Evolutionary conservation across 208 protist species (phyloP), one percentile per base, ranked within the genome.

Genomic region (Angomonas deanei): DNA sequence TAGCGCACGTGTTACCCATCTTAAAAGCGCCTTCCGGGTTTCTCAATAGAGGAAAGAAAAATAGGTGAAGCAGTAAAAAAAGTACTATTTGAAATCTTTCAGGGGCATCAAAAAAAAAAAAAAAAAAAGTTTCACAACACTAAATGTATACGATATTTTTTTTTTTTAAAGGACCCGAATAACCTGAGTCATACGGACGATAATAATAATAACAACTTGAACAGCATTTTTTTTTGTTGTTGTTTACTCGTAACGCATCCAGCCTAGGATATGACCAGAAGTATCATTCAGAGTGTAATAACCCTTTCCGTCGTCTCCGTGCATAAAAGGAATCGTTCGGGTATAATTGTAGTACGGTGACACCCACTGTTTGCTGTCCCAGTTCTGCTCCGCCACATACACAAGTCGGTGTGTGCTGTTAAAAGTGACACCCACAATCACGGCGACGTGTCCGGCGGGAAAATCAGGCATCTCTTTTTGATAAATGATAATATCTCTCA

Each of bases 331-430:
- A 30, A 87, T 57, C 3, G 23, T 13, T 15, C 80, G 75, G 0
- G 72, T 74, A 73, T 88, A 86, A 74, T 94, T 90, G 61, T 89
- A 82, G 56, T 76, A 72, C 17, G 88, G 88, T 3, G 27, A 62
- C 3, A 77, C 74, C 88, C 88, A 95, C 24, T 26, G 60, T 13
- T 27, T 54, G 61, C 80, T 90, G 17, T 74, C 64, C 88, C 88
- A 95, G 72, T 95, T 95, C 66, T 95, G 88, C 75, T 95, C 85
- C 26, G 82, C 88, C 1, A 95, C 36, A 38, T 74, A 74, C 27
- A 92, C 71, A 11, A 28, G 30, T 1, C 48, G 28, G 19, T 5
- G 11, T 10, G 6, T 11, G 49, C 56, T 19, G 39, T 34, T 24
- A 30, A 17, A 46, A 11, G 3, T 34, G 3, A 27, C 27, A 17